Conservation (phyloP, 768 basidiomycete genomes). For the Russula olivacea region DNA sequence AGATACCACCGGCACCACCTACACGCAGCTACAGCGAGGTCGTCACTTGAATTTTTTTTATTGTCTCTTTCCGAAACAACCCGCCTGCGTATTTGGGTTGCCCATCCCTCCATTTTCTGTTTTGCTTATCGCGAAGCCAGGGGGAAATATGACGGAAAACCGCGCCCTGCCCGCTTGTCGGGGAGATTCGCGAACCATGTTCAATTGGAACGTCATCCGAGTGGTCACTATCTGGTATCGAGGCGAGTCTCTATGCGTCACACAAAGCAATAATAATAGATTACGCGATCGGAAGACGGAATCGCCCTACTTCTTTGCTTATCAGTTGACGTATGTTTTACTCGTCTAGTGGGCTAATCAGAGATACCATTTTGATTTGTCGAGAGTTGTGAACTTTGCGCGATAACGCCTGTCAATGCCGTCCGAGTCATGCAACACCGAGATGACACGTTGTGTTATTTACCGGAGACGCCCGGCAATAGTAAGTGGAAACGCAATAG, state of each 20-base stretch:
- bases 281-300: constrained; percentile 10
- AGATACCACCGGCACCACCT: neutral
- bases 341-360: neutral
- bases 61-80: neutral
- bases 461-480: neutral
- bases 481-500: neutral
- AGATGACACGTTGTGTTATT: neutral
- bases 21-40: neutral
- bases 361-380: neutral
- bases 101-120: neutral
- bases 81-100: neutral
- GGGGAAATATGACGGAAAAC: constrained; percentile 3
- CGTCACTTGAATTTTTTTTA: neutral
- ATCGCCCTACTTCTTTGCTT: neutral
- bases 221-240: neutral
- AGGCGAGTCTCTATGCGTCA: neutral
- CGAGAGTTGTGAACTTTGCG: constrained; percentile 6
- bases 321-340: constrained; percentile 13
- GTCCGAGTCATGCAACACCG: neutral
- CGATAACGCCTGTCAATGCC: neutral
- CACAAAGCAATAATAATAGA: too few species aligned
- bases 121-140: constrained; percentile 19
- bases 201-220: constrained; percentile 8
- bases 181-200: constrained; percentile 12
- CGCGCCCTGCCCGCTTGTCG: neutral